Evolutionary conservation across 441 rosid genomes (phyloP).

Genomic region (Metrosideros polymorpha): DNA sequence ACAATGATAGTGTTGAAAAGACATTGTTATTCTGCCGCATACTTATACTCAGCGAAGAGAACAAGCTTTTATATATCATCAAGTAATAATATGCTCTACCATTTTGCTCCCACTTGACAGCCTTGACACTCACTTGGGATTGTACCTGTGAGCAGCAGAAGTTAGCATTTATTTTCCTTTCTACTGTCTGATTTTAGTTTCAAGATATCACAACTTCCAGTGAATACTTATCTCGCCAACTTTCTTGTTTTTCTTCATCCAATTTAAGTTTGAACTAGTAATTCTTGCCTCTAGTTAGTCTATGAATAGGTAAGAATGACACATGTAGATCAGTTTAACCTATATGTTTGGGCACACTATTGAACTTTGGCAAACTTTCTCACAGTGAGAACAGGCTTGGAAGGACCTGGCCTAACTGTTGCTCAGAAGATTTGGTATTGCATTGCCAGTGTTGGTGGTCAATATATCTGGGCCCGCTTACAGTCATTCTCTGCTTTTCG

Average conservation of each 20-base stretch:
- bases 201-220: background rate
- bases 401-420: slow-evolving; percentile 83
- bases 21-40: background rate
- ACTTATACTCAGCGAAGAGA: background rate
- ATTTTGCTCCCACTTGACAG: background rate
- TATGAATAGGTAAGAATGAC: background rate
- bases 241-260: background rate
- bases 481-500: slow-evolving; percentile 95
- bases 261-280: background rate
- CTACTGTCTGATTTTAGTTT: background rate
- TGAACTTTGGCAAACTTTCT: background rate
- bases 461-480: slow-evolving; percentile 77
- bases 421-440: slow-evolving; percentile 92
- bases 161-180: background rate
- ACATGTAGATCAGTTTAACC: background rate
- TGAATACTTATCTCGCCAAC: background rate
- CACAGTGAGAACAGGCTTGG: slow-evolving; percentile 85
- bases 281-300: background rate
- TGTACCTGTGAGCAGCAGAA: background rate
- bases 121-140: background rate
- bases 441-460: slow-evolving; percentile 88
- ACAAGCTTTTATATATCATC: background rate
- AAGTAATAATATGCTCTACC: background rate
- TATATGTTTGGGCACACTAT: background rate
- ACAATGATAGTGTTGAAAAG: background rate